A percentile compares a stretch with the other conserved stretches of the same genome.
Conservation (phyloP, 225 moss, liverwort and hornwort species). For the Rhytidiadelphus loreus region DNA sequence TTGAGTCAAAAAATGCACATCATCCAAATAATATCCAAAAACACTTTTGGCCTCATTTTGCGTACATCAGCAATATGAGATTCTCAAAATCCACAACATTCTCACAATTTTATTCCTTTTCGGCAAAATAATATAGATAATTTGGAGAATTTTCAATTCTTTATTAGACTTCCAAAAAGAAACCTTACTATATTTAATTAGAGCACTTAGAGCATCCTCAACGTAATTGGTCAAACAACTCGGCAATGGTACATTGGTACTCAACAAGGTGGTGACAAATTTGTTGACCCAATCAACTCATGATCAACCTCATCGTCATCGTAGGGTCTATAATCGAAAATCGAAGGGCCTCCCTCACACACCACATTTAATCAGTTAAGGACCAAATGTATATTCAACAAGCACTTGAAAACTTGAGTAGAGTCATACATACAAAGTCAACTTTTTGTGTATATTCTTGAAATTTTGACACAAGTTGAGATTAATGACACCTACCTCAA, state of each 20-base stretch:
- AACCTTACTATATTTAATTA: too few relatives aligned
- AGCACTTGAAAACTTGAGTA: background rate
- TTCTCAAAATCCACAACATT: background rate
- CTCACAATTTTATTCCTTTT: too few relatives aligned
- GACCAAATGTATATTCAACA: background rate
- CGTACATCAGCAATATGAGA: background rate
- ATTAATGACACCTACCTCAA: background rate
- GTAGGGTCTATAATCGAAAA: accelerated
- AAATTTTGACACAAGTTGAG: background rate
- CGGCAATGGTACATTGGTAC: background rate
- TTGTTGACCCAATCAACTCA: too few relatives aligned
- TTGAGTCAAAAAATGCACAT: background rate
- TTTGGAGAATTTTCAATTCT: background rate
- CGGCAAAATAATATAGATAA: background rate
- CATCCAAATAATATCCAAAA: background rate
- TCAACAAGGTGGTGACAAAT: too few relatives aligned
- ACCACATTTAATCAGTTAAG: background rate
- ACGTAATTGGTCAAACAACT: too few relatives aligned
- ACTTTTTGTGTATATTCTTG: accelerated
- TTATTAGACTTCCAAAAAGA: too few relatives aligned
- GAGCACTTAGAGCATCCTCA: too few relatives aligned
- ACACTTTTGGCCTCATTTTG: background rate
- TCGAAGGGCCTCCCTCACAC: accelerated
- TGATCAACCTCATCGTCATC: too few relatives aligned
- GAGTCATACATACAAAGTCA: background rate